A percentile compares a stretch with the other conserved stretches of the same genome.
phyloP scores from a whole-genome alignment of 371 early-diverging fungal genomes.

The Coemansia sp. region DNA sequence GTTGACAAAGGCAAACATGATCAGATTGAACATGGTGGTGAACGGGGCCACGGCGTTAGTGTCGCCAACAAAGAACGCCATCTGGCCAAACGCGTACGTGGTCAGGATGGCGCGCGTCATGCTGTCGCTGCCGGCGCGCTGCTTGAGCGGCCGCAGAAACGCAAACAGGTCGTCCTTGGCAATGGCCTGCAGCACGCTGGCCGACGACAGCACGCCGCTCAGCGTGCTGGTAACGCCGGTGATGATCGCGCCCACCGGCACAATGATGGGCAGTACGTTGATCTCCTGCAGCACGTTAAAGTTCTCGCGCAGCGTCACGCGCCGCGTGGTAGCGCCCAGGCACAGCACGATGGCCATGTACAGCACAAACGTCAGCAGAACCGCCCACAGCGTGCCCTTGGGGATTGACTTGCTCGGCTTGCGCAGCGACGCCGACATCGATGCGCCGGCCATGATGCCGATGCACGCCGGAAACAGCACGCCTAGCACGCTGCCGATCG shows the following conservation, averaged over 20 bases:
- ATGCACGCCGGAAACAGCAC: constrained; percentile 66
- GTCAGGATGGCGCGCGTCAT: constrained; percentile 51
- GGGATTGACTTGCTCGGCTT: constrained; percentile 66
- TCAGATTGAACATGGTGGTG: constrained; percentile 59
- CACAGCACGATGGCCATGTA: constrained; percentile 55
- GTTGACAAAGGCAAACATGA: constrained; percentile 61
- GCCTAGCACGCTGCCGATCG: constrained; percentile 56
- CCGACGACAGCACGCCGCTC: constrained; percentile 58
- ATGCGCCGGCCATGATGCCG: constrained; percentile 66
- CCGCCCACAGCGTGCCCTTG: constrained; percentile 60
- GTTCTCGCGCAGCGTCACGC: constrained; percentile 56
- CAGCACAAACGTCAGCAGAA: constrained; percentile 54
- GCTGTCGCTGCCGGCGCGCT: constrained; percentile 46
- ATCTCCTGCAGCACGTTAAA: constrained; percentile 61
- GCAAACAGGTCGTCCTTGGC: constrained; percentile 54
- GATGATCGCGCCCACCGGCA: constrained; percentile 57
- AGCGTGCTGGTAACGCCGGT: constrained; percentile 61
- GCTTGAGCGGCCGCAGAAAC: constrained; percentile 24
- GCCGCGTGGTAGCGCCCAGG: constrained; percentile 58
- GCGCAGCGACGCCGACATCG: constrained; percentile 64
- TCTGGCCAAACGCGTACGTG: constrained; percentile 56
- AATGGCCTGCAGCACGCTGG: constrained; percentile 65
- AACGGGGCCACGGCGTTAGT: constrained; percentile 63
- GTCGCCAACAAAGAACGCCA: constrained; percentile 57
- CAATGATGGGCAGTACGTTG: constrained; percentile 48